Percentiles rank a stretch among this genome's conserved stretches.
Conservation (phyloP, 2,329 filamentous ascomycete species). For the Monilinia vaccinii-corymbosi region DNA sequence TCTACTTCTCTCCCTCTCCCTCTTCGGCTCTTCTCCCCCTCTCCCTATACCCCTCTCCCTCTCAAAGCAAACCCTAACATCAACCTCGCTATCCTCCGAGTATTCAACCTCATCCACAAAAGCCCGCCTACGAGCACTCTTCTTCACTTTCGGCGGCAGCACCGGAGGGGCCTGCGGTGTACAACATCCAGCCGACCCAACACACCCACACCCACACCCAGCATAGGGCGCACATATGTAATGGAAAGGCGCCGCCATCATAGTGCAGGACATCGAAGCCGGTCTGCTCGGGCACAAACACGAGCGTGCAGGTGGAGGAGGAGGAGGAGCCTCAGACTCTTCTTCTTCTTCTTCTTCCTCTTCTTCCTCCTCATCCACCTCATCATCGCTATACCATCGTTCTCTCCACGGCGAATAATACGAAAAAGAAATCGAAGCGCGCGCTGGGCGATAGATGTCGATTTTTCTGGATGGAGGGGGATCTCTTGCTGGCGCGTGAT, state of each 20-base stretch:
- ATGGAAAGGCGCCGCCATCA: background rate
- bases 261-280: background rate
- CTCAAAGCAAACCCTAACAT: background rate
- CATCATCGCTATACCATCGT: background rate
- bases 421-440: background rate
- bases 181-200: background rate
- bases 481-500: background rate
- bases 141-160: background rate
- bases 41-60: background rate
- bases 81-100: background rate
- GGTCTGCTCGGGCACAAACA: background rate
- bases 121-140: too few relatives aligned
- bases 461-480: background rate
- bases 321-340: background rate
- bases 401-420: background rate
- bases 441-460: background rate
- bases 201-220: background rate
- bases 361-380: too few relatives aligned
- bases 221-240: background rate
- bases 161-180: background rate
- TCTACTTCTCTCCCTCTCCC: background rate
- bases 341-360: too few relatives aligned
- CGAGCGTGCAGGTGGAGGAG: background rate
- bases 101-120: background rate
- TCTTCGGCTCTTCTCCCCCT: background rate